A percentile compares a stretch with the other conserved stretches of the same genome.
phyloP scores from a whole-genome alignment of 257 asterid species.

The Asclepias syriaca region DNA sequence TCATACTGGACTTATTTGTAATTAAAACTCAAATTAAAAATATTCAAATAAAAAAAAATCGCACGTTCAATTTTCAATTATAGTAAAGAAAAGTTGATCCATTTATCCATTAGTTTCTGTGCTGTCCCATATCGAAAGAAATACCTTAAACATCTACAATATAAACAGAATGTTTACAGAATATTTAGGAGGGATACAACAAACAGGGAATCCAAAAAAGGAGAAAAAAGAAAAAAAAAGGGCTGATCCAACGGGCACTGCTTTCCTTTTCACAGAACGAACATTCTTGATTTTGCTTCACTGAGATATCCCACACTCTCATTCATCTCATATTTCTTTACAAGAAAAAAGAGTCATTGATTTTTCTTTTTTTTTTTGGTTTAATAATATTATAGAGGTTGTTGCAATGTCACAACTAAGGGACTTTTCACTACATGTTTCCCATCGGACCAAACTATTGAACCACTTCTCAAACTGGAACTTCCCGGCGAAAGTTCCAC shows the following conservation, averaged over 20 bases:
- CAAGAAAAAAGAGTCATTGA: background rate
- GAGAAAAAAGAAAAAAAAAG: background rate
- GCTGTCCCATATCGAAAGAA: background rate
- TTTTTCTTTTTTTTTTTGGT: background rate
- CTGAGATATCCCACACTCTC: background rate
- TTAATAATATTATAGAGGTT: constrained; percentile 38
- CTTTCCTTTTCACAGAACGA: constrained; percentile 7
- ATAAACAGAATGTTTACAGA: background rate
- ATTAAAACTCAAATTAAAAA: too few species aligned
- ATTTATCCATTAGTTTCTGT: too few species aligned
- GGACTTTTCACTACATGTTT: constrained; percentile 64
- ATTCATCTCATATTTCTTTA: background rate
- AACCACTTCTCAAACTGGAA: constrained; percentile 61
- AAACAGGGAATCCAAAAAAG: background rate
- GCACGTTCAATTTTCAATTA: too few species aligned
- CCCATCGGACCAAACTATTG: constrained; percentile 79
- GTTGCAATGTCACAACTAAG: constrained; percentile 69
- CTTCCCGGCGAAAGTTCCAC: constrained; percentile 61
- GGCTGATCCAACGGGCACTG: background rate
- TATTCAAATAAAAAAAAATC: too few species aligned
- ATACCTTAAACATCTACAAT: background rate
- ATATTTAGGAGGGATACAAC: background rate
- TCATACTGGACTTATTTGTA: too few species aligned
- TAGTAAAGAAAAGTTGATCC: too few species aligned
- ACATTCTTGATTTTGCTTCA: constrained; percentile 1